Conservation (phyloP, 768 basidiomycete genomes). For the Mycena vulgaris region DNA sequence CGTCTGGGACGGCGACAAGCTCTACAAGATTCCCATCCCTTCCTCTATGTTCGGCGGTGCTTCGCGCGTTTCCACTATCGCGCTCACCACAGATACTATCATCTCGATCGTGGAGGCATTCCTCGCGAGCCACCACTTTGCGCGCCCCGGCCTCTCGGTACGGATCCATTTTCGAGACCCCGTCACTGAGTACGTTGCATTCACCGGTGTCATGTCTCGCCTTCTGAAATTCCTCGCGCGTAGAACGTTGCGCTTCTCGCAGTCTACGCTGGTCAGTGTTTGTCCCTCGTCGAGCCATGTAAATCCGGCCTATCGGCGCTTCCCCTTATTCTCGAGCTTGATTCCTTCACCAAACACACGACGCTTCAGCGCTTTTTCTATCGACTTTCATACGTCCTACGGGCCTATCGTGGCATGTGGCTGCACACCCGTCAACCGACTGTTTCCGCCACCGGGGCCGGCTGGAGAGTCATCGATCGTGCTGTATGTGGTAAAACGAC, state of each 20-base stretch:
- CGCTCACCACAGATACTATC: constrained; percentile 32
- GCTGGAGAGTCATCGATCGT: constrained; percentile 17
- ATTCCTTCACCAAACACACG: background rate
- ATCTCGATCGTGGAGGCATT: constrained; percentile 37
- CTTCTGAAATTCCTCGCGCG: background rate
- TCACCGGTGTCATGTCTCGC: background rate
- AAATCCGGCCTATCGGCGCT: constrained; percentile 39
- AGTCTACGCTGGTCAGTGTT: too few species aligned
- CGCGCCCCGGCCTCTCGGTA: too few species aligned
- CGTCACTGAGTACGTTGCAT: constrained; percentile 39
- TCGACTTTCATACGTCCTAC: constrained; percentile 46
- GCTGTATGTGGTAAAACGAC: constrained; percentile 43
- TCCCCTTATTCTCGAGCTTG: constrained; percentile 34
- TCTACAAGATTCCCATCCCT: constrained; percentile 43
- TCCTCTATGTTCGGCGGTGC: background rate
- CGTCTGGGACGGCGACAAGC: constrained; percentile 46
- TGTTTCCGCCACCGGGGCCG: constrained; percentile 31
- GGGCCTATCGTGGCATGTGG: constrained; percentile 43
- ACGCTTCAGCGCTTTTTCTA: background rate
- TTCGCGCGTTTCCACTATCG: background rate
- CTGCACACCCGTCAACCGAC: constrained; percentile 38
- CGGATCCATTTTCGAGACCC: constrained; percentile 43
- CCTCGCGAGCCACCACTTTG: constrained; percentile 26
- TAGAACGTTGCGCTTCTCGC: constrained; percentile 42
- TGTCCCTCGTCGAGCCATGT: constrained; percentile 38